Percentiles rank a stretch among this genome's conserved stretches.
Conservation (phyloP, 331 rosid species). For the Malus hybrid region DNA sequence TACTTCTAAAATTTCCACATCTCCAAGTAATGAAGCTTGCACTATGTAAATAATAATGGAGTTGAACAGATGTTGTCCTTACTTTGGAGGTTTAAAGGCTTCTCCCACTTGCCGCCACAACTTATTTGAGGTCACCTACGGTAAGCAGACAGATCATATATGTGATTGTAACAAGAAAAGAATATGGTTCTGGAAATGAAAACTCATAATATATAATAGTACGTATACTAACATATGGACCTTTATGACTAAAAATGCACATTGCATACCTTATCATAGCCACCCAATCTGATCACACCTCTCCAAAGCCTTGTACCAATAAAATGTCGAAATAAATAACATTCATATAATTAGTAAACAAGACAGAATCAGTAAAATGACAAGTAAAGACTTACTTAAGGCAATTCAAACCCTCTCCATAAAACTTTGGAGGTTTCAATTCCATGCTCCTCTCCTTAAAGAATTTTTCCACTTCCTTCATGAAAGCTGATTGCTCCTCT, state of each 20-base stretch:
- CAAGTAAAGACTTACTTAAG: constrained; percentile 64
- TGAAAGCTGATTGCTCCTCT: constrained; percentile 78
- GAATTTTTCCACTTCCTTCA: constrained; percentile 81
- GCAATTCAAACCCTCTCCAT: constrained; percentile 92
- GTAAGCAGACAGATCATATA: constrained; percentile 22
- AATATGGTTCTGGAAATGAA: constrained; percentile 10
- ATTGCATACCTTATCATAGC: constrained; percentile 85
- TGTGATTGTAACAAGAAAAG: constrained; percentile 11
- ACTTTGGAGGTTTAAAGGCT: constrained; percentile 98
- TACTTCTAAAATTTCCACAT: not conserved
- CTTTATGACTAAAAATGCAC: not conserved
- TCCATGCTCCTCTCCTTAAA: constrained; percentile 90
- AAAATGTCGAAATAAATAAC: constrained; percentile 14
- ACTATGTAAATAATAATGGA: not conserved
- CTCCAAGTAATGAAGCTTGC: not conserved
- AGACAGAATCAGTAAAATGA: not conserved
- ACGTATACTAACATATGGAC: not conserved
- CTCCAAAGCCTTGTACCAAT: constrained; percentile 69
- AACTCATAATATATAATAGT: not conserved
- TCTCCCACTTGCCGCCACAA: constrained; percentile 99
- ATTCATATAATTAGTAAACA: not conserved
- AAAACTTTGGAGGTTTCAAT: constrained; percentile 92
- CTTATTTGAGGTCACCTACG: constrained; percentile 89
- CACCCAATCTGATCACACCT: constrained; percentile 89
- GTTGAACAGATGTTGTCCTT: constrained; percentile 22